Evolutionary conservation across 176 grass and related monocot genomes (phyloP), one percentile per base, ranked within the genome.

Genomic region (Oryza punctata): DNA sequence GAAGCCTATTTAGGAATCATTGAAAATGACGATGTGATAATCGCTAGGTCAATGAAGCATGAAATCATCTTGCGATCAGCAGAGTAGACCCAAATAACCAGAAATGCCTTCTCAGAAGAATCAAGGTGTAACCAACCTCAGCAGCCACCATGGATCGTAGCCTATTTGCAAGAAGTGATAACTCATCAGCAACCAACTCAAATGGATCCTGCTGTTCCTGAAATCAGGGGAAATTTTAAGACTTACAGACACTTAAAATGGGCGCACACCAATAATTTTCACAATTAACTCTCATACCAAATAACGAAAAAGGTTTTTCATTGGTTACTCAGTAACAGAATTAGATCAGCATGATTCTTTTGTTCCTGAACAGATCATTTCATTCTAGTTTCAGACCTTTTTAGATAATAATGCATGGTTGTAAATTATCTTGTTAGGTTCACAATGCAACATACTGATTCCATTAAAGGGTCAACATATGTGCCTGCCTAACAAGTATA

Each of bases 81-180:
- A 70, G 19, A 10, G 38, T 16, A 65, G 32, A 78, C 23, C 38
- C n/a, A 66, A 76, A 21, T 33, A 63, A 23, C 63, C 10, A 59
- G 32, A 65, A 25, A 66, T 14, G 59, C 72, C 66, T 27, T 28
- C 14, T 67, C 12, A 30, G 35, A 54, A 45, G 25, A 19, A 67
- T 44, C 3, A 69, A 29, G 59, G 38, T 61, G 12, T 87, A 69
- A 81, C 81, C 73, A 67, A 98, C 87, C 87, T 95, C 96, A 85
- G 91, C 91, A 84, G 73, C 83, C 82, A 98, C 96, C 89, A 95
- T 94, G 61, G 93, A 87, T 16, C 96, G 89, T 72, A 98, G 81
- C 40, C 90, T 95, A 77, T 90, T 91, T 72, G 90, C 93, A 87
- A 98, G 75, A 65, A 95, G 79, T 66, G 91, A 96, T 35, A 96